Percentiles rank a stretch among this genome's conserved stretches.
Evolutionary conservation across 371 early-diverging fungal genomes (phyloP).

Genomic region (Fennellomyces sp.): DNA sequence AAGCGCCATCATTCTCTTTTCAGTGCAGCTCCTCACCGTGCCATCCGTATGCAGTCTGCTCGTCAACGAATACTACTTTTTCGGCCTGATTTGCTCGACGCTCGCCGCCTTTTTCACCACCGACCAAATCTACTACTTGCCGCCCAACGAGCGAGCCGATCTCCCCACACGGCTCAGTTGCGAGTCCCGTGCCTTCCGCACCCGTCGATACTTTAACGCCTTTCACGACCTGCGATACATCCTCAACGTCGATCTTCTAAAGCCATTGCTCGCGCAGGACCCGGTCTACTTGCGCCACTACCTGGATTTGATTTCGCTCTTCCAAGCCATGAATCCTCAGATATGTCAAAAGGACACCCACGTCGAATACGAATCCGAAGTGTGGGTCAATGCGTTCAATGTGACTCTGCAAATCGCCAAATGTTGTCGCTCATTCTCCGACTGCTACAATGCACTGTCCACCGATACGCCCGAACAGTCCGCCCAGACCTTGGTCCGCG

Average conservation of each 20-base stretch:
- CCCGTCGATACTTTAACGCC: conserved; percentile 83
- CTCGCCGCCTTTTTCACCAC: conserved; percentile 71
- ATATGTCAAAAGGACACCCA: conserved; percentile 78
- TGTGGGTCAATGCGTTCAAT: conserved; percentile 93
- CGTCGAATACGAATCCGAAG: conserved; percentile 91
- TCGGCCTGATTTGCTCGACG: conserved; percentile 70
- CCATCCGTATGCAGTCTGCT: conserved; percentile 86
- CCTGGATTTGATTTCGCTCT: conserved; percentile 77
- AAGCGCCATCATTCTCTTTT: conserved; percentile 84
- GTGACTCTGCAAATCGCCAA: conserved; percentile 81
- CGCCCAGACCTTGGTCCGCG: conserved; percentile 49
- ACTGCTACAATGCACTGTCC: conserved; percentile 68
- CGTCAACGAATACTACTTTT: conserved; percentile 76
- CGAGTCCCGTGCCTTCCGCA: conserved; percentile 78
- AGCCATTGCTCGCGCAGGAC: conserved; percentile 57
- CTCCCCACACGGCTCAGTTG: conserved; percentile 70
- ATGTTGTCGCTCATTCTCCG: conserved; percentile 79
- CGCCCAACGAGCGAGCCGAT: conserved; percentile 34
- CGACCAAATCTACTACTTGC: conserved; percentile 41
- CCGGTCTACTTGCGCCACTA: conserved; percentile 73
- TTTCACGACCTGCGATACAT: conserved; percentile 88
- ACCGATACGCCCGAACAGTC: conserved; percentile 37
- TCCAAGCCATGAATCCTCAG: conserved; percentile 94
- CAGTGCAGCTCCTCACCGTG: conserved; percentile 93
- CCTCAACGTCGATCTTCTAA: conserved; percentile 63